Percentiles rank a stretch among this genome's conserved stretches.
phyloP scores from a whole-genome alignment of 768 basidiomycete species.

The Lactarius indigo region DNA sequence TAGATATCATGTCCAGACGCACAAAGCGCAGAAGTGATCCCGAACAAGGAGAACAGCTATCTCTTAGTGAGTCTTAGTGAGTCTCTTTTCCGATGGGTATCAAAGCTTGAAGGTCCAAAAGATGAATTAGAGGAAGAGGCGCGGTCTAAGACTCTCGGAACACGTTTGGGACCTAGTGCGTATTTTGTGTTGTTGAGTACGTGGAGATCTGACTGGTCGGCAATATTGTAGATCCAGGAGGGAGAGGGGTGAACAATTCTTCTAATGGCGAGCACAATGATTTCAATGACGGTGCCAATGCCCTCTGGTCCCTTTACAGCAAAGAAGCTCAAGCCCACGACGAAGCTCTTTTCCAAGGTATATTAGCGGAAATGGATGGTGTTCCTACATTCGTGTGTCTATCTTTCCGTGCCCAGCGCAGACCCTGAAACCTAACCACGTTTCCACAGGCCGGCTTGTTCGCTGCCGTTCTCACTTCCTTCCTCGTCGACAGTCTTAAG shows the following conservation, averaged over 20 bases:
- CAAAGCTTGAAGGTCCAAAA: too few relatives aligned
- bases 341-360: neutral
- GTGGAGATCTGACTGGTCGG: too few relatives aligned
- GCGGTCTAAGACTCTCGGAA: too few relatives aligned
- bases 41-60: too few relatives aligned
- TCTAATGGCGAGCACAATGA: neutral
- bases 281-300: conserved; percentile 6
- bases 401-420: neutral
- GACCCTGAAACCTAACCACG: conserved; percentile 26
- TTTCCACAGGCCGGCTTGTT: conserved; percentile 11
- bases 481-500: neutral
- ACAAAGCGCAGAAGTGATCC: too few relatives aligned
- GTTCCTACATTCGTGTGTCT: neutral
- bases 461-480: conserved; percentile 2
- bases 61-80: too few relatives aligned
- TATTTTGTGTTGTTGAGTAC: too few relatives aligned
- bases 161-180: too few relatives aligned
- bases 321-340: neutral
- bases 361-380: conserved; percentile 1
- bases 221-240: neutral
- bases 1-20: too few relatives aligned
- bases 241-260: neutral
- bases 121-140: too few relatives aligned
- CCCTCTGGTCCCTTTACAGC: conserved; percentile 3
- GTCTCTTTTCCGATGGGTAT: too few relatives aligned